phyloP scores from a whole-genome alignment of 2,329 filamentous ascomycete species.

The Sporothrix inflata region DNA sequence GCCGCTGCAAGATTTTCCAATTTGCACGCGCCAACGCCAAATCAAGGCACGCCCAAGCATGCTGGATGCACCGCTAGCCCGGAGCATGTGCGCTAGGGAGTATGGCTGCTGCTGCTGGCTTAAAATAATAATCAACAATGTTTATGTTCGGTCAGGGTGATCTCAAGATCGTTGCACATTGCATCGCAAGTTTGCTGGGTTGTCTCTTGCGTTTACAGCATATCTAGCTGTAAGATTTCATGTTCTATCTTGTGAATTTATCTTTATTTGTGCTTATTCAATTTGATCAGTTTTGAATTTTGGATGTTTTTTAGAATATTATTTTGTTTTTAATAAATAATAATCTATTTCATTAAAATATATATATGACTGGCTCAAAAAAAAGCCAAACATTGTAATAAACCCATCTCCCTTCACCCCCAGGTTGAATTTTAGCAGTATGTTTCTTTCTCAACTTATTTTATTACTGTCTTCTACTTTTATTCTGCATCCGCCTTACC shows the following conservation, averaged over 20 bases:
- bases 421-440: too few species aligned
- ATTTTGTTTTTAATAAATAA: neutral
- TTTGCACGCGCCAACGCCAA: conserved; percentile 19
- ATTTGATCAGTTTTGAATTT: too few species aligned
- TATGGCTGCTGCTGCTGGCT: neutral
- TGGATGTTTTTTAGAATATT: neutral
- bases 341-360: neutral
- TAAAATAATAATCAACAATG: neutral
- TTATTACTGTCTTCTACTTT: neutral
- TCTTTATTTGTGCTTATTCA: neutral
- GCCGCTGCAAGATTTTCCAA: neutral
- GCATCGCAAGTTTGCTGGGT: too few species aligned
- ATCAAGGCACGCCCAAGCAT: neutral
- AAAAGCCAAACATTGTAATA: too few species aligned
- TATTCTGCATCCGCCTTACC: neutral
- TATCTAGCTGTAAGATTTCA: neutral
- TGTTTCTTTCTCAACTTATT: too few species aligned
- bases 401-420: too few species aligned
- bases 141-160: neutral
- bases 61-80: conserved; percentile 13
- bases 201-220: too few species aligned
- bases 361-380: too few species aligned
- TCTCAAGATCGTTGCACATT: too few species aligned
- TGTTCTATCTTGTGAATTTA: neutral
- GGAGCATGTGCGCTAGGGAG: conserved; percentile 11